Conservation (phyloP, 1,139 yeast genomes). For the Kazachstania sp. region DNA sequence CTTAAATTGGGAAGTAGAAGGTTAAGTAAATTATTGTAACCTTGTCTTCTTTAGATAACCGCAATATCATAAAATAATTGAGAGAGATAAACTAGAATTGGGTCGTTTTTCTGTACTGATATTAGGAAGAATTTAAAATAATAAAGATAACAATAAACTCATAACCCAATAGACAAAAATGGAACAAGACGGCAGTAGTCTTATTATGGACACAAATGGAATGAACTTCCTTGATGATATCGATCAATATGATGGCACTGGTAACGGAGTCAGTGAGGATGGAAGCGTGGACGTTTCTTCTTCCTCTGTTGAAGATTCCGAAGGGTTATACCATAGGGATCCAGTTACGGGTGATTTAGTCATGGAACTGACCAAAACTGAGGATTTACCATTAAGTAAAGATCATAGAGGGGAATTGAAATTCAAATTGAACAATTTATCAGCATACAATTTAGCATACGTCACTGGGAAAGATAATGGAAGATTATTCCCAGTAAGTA, state of each 20-base stretch:
- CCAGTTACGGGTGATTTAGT: slow-evolving; percentile 34
- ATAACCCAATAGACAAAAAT: neutral
- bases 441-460: slow-evolving; percentile 36
- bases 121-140: no score
- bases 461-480: slow-evolving; percentile 31
- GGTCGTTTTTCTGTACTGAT: no score
- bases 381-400: slow-evolving; percentile 17
- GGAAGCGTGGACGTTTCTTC: neutral
- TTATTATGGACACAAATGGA: slow-evolving; percentile 26
- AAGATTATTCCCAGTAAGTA: slow-evolving; percentile 34
- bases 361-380: slow-evolving; percentile 27
- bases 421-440: slow-evolving; percentile 36
- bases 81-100: no score
- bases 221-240: slow-evolving; percentile 24
- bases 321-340: slow-evolving; percentile 20
- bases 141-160: no score
- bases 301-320: neutral
- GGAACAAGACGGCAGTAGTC: slow-evolving; percentile 8
- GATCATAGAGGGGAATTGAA: slow-evolving; percentile 33
- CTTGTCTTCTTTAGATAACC: no score
- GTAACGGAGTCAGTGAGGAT: neutral
- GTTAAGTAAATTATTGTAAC: no score
- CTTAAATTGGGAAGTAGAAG: no score
- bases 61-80: no score
- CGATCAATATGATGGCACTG: slow-evolving; percentile 2